Evolutionary conservation across 805 yeast genomes (phyloP), one percentile per base, ranked within the genome.

Genomic region (Wickerhamiella azymoides): DNA sequence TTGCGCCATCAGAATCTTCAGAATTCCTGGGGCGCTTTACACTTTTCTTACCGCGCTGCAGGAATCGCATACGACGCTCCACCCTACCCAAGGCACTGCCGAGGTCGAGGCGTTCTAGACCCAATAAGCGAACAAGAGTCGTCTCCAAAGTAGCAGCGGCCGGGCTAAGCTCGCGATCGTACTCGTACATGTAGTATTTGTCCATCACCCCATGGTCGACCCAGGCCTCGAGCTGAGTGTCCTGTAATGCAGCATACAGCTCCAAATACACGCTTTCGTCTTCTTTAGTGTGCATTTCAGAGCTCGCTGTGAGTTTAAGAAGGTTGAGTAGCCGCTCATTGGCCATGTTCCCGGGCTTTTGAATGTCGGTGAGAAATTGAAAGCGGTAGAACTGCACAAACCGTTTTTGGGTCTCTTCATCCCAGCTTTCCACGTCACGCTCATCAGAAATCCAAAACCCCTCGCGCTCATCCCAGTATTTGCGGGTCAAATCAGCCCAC

Each of bases 401-500:
- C 16, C 13, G 14, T 11, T 30, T 6, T n/a, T 30, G 14, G 16
- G 33, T 13, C 8, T 13, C 13, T 3, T 10, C 11, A 16, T 30
- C 33, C 33, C 33, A 30, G 33, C 33, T 30, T 8, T 30, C 33
- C 8, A 30, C 37, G 13, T 18, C 27, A n/a, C 58, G 46, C 9
- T 63, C 62, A 2, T 58, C 54, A 1, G 64, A 57, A 1, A 55
- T 58, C 1, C 56, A 47, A 7, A 48, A 36, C 25, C 49, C 47
- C 27, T 61, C 49, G 37, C 53, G 53, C 11, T 54, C 47, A 11
- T 49, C 36, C 56, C 60, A 58, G 4, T 54, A 21, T 40, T 57
- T 59, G 10, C 57, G 54, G 35, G 59, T 46, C 49, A 57, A 39
- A 32, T 56, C 64, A 10, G 47, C 39, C 74, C 72, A 70, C 1